Evolutionary conservation across 371 early-diverging fungal species (phyloP), one percentile per base, ranked within the genome.

Genomic region (Choanephora cucurbitarum): DNA sequence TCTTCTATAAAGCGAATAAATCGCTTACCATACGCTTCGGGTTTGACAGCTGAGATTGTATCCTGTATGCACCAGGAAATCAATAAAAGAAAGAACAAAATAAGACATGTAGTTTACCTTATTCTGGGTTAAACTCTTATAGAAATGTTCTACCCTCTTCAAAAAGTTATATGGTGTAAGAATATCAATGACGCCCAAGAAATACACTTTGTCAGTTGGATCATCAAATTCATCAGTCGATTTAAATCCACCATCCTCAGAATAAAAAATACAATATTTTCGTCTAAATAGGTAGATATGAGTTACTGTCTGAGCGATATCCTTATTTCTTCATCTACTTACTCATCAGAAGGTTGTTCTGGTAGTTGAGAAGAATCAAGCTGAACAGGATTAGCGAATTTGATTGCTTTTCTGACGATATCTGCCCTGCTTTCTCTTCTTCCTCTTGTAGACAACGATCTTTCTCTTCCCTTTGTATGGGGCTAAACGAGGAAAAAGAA

Each of bases 101-200:
- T n/a, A n/a, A n/a, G n/a, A n/a, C n/a, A n/a, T n/a, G n/a, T n/a
- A 32, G 44, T 50, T 45, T 74, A 84, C 87, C 73, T 83, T 82
- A 60, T 93, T 90, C 55, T 89, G 78, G 14, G 80, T 80, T 42
- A 96, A 48, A 15, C 89, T 77, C 73, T 96, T 98, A 79, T 86
- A 90, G 19, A 87, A 72, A 58, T 91, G 90, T 64, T 98, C 98
- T 21, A 87, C 43, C 60, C 87, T 87, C 73, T 98, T 98, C 44
- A 78, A 69, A 42, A 80, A 71, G 62, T 89, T 90, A 72, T 96
- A 98, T 0, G 90, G 89, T 18, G 98, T 98, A 50, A 98, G 78
- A 42, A 97, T 96, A 63, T 98, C 98, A 51, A 98, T 97, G 49
- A 97, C 85, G 5, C 97, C 97, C 34, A 97, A 62, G 64, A 91